Evolutionary conservation across 2,329 filamentous ascomycete species (phyloP), one percentile per base, ranked within the genome.

Genomic region (Trichoderma sp.): DNA sequence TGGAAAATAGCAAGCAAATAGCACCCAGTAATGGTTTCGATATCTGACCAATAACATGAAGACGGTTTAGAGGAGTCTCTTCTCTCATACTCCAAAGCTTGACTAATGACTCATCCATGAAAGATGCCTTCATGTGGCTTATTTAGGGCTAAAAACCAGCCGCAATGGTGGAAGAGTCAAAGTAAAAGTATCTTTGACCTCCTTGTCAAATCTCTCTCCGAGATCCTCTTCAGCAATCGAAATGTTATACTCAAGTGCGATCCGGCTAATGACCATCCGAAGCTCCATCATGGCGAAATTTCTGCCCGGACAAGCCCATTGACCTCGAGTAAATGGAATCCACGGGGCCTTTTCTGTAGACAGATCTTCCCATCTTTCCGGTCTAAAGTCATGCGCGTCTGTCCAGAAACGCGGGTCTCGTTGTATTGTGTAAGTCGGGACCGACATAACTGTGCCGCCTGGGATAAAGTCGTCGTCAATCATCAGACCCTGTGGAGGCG

Each of bases 251-350:
- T 43, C 64, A 2, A 59, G 63, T n/a, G 64, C 49, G 21, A 69
- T 61, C 11, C 39, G 28, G 37, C 56, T 63, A 18, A 59, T 28
- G 10, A 56, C 68, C 49, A 59, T 59, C n/a, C 66, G 69, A 26
- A 78, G 51, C 65, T 80, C 77, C 74, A 79, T 77, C 46, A 81
- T 69, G 0, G 74, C 79, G 1, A 81, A 72, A 66, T 77, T 75
- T 68, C 79, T 80, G 1, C 80, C 80, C 1, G 77, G 76, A 51
- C 79, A 81, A 5, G 76, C 76, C 59, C 77, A 77, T 75, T 0
- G 75, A 72, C 43, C 70, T 71, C 5, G 77, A 73, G 7, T 76
- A 52, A 66, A 66, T 24, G 64, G 54, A 51, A 66, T 51, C 54
- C 55, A 66, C 7, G 64, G 54, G 34, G 39, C 32, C 14, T 49